Conservation (phyloP, 805 yeast species). For the Komagataella kurtzmanii region DNA sequence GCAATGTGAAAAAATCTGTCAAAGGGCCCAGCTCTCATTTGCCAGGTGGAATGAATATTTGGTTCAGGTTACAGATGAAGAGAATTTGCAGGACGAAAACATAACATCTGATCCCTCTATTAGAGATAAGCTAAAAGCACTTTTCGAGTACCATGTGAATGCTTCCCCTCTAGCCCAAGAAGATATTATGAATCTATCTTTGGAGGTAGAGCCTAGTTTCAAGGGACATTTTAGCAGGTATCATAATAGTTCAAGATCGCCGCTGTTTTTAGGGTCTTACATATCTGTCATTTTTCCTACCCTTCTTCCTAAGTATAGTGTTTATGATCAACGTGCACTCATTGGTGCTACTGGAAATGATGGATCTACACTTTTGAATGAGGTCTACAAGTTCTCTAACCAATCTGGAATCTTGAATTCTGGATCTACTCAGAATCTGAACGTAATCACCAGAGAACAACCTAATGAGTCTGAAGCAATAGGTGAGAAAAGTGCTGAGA, state of each 20-base stretch:
- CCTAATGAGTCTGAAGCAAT: background rate
- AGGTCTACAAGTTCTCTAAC: constrained; percentile 5
- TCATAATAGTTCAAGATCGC: constrained; percentile 35
- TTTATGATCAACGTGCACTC: constrained; percentile 38
- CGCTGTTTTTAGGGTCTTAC: constrained; percentile 48
- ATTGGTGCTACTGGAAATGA: constrained; percentile 40
- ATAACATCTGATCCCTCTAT: background rate
- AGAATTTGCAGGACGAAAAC: constrained; percentile 11
- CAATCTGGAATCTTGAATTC: constrained; percentile 6
- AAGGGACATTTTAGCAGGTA: constrained; percentile 26
- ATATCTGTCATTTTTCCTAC: constrained; percentile 55
- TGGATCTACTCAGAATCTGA: constrained; percentile 1
- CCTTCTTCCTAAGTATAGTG: constrained; percentile 35
- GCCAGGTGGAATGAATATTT: constrained; percentile 75
- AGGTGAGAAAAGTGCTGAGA: background rate
- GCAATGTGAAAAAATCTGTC: constrained; percentile 53
- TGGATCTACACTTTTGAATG: constrained; percentile 10
- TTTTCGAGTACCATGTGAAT: constrained; percentile 29
- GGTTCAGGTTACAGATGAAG: constrained; percentile 29
- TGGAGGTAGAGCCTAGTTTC: constrained; percentile 48
- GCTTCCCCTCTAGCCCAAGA: constrained; percentile 31
- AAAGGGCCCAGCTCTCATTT: constrained; percentile 57
- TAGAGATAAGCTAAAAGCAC: constrained; percentile 14
- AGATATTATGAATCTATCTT: constrained; percentile 49
- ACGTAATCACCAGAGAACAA: background rate